A percentile compares a stretch with the other conserved stretches of the same genome.
Conservation (phyloP, 192 early-diverging fungal genomes). For the Backusella mclennaniae region DNA sequence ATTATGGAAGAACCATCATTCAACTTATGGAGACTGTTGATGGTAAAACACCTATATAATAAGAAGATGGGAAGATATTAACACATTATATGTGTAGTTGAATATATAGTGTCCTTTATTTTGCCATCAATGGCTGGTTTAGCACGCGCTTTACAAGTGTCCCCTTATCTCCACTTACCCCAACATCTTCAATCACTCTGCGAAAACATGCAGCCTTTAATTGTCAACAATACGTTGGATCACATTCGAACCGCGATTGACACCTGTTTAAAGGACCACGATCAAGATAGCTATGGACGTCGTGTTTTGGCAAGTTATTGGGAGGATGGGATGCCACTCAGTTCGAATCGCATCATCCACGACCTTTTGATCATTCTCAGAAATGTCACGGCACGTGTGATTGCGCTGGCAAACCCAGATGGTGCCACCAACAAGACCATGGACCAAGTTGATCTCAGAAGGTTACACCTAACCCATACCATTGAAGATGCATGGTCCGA, state of each 20-base stretch:
- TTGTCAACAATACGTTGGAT: constrained; percentile 41
- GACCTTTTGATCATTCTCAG: constrained; percentile 48
- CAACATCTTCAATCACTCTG: constrained; percentile 45
- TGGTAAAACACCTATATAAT: neutral
- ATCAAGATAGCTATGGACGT: constrained; percentile 39
- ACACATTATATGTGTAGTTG: constrained; percentile 5
- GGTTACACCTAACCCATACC: neutral
- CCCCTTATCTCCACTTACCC: constrained; percentile 43
- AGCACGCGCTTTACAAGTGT: constrained; percentile 47
- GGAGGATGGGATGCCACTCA: constrained; percentile 42
- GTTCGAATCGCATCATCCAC: constrained; percentile 50
- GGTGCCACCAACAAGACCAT: too few relatives aligned
- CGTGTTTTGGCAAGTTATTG: constrained; percentile 47
- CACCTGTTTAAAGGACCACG: constrained; percentile 21
- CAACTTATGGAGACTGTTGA: constrained; percentile 2
- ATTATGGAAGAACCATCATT: constrained; percentile 36
- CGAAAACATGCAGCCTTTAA: constrained; percentile 41
- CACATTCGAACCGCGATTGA: constrained; percentile 41
- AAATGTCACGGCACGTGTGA: constrained; percentile 48
- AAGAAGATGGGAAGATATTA: neutral
- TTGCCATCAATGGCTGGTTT: constrained; percentile 58
- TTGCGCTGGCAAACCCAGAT: neutral
- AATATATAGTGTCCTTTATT: constrained; percentile 48
- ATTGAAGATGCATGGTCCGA: neutral
- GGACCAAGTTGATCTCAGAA: neutral